These are phyloP conservation scores for Monosporozyma aquatica DNA, from an alignment of 805 yeast species.

Conservation along the genomic window DNA sequence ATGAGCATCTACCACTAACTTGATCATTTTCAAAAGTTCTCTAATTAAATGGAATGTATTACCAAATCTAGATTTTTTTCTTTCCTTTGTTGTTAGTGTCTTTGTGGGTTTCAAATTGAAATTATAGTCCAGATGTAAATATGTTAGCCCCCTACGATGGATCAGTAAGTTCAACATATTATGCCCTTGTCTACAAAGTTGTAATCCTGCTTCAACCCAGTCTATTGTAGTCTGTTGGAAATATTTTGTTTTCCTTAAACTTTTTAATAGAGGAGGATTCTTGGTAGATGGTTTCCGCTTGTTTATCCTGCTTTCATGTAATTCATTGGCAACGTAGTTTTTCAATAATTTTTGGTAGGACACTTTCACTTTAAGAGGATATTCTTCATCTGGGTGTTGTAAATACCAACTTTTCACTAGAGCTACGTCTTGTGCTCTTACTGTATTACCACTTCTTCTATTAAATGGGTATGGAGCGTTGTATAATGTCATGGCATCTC, in stretches of 20 bases:
- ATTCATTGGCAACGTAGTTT: constrained; percentile 57
- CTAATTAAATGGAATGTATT: constrained; percentile 90
- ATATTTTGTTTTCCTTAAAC: constrained; percentile 69
- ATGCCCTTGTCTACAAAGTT: constrained; percentile 86
- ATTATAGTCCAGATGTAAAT: constrained; percentile 88
- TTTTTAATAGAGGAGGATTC: constrained; percentile 38
- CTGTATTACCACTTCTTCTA: constrained; percentile 57
- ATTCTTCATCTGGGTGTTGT: constrained; percentile 51
- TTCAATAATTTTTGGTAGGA: constrained; percentile 89
- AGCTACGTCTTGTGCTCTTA: constrained; percentile 85
- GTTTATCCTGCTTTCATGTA: constrained; percentile 36
- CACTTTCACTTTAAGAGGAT: constrained; percentile 69
- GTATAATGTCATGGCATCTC: constrained; percentile 58
- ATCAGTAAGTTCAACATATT: constrained; percentile 85
- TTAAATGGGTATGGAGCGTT: constrained; percentile 85
- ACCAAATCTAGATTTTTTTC: constrained; percentile 93
- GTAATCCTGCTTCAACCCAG: constrained; percentile 98
- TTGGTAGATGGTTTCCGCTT: constrained; percentile 40
- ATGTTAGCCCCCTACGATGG: constrained; percentile 84
- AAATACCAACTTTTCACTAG: constrained; percentile 74
- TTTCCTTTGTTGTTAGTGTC: constrained; percentile 89
- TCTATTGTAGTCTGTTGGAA: constrained; percentile 89
- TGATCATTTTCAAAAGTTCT: constrained; percentile 76
- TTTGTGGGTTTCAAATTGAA: constrained; percentile 94
- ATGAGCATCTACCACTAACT: constrained; percentile 85